Evolutionary conservation across 208 protist genomes (phyloP).

Genomic region (Acanthamoeba sp.): DNA sequence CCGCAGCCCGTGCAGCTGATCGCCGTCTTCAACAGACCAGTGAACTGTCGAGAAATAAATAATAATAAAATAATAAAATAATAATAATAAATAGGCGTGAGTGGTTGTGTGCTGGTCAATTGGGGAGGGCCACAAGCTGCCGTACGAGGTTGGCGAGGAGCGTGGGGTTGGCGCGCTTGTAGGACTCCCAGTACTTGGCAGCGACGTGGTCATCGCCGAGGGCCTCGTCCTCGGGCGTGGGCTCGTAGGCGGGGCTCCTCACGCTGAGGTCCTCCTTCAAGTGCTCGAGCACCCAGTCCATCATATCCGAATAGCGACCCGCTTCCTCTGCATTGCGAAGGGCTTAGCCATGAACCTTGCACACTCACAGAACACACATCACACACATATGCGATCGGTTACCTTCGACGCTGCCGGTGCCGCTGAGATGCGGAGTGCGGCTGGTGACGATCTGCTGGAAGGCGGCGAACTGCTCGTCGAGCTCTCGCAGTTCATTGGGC

Average conservation of each 20-base stretch:
- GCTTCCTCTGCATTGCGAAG: not conserved
- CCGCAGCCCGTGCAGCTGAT: constrained; percentile 45
- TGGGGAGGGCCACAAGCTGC: too few species aligned
- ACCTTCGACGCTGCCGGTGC: constrained; percentile 20
- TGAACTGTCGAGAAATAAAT: too few species aligned
- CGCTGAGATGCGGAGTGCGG: constrained; percentile 33
- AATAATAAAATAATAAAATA: too few species aligned
- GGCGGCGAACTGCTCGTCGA: constrained; percentile 46
- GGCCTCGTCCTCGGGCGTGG: constrained; percentile 42
- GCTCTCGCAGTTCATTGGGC: not conserved
- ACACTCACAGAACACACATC: too few species aligned
- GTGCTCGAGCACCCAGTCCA: constrained; percentile 22
- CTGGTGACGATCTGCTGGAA: constrained; percentile 46
- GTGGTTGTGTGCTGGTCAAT: too few species aligned
- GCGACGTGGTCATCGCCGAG: constrained; percentile 46
- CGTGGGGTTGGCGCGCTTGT: not conserved
- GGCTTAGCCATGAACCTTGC: too few species aligned
- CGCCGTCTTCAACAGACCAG: constrained; percentile 22
- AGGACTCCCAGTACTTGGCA: constrained; percentile 47
- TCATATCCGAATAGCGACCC: not conserved
- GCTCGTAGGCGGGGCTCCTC: constrained; percentile 25
- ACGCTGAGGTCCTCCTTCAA: constrained; percentile 52
- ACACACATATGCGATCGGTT: too few species aligned
- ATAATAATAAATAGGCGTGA: too few species aligned
- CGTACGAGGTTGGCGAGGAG: constrained; percentile 8